phyloP scores from a whole-genome alignment of 2,329 filamentous ascomycete species.

The Phialophora verrucosa region DNA sequence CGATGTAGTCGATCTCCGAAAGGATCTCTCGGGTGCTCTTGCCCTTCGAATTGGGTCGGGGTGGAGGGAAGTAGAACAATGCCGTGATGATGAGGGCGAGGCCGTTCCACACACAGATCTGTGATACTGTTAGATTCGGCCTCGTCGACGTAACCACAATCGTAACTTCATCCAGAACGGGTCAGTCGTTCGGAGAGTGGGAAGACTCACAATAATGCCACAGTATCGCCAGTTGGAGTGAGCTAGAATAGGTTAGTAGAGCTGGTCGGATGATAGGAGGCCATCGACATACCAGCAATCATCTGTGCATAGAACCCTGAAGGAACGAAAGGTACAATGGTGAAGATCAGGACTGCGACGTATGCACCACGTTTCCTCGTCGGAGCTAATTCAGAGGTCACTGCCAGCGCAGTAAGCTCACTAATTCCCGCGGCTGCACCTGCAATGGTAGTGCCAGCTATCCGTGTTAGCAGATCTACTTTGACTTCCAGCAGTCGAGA shows the following conservation, averaged over 20 bases:
- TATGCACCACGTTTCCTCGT: conserved; percentile 69
- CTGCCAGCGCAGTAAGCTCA: conserved; percentile 71
- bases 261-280: background rate
- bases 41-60: conserved; percentile 45
- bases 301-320: conserved; percentile 67
- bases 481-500: background rate
- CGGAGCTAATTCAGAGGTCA: conserved; percentile 70
- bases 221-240: conserved; percentile 33
- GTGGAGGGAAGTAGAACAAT: conserved; percentile 55
- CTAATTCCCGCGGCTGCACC: conserved; percentile 70
- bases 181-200: background rate
- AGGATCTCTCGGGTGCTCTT: conserved; percentile 45
- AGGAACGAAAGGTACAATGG: conserved; percentile 67
- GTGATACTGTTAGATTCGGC: background rate
- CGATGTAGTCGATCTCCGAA: conserved; percentile 57
- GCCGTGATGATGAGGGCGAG: conserved; percentile 50
- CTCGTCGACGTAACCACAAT: no score
- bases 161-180: background rate
- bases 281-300: conserved; percentile 46
- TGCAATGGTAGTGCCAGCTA: conserved; percentile 63
- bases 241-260: conserved; percentile 7
- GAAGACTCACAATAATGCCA: conserved; percentile 19
- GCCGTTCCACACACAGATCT: conserved; percentile 46
- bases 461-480: conserved; percentile 40
- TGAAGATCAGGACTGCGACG: conserved; percentile 65